These are phyloP conservation scores for Xylaria arbuscula DNA, from an alignment of 2,329 filamentous ascomycete species.

Conservation along the genomic window DNA sequence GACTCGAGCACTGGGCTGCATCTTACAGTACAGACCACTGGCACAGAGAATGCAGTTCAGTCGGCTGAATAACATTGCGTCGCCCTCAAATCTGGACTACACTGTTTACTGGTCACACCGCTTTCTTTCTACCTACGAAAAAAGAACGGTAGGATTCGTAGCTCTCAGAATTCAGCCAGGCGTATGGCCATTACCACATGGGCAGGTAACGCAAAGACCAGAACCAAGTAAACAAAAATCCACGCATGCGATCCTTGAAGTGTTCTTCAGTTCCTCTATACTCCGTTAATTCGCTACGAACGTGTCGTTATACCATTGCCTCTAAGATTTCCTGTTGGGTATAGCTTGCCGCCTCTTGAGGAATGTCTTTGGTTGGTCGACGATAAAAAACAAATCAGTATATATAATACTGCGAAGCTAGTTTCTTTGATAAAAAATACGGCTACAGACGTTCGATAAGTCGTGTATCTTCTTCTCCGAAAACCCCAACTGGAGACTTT, in stretches of 20 bases:
- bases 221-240: constrained; percentile 32
- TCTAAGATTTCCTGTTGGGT: constrained; percentile 34
- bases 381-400: constrained; percentile 43
- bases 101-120: constrained; percentile 9
- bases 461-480: constrained; percentile 27
- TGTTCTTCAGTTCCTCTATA: constrained; percentile 28
- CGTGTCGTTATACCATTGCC: constrained; percentile 31
- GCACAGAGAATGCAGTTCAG: constrained; percentile 33
- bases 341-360: constrained; percentile 28
- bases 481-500: constrained; percentile 18
- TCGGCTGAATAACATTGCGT: constrained; percentile 44
- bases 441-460: constrained; percentile 16
- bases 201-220: constrained; percentile 28
- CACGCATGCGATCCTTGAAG: constrained; percentile 15
- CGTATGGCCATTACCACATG: constrained; percentile 22
- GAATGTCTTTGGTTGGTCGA: constrained; percentile 29
- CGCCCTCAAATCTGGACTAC: constrained; percentile 27
- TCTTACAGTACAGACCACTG: constrained; percentile 36
- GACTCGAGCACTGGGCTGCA: constrained; percentile 36
- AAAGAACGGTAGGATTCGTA: constrained; percentile 14
- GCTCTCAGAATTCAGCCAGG: constrained; percentile 18
- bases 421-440: constrained; percentile 3
- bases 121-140: constrained; percentile 12
- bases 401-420: constrained; percentile 32
- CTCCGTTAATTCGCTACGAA: constrained; percentile 22